Evolutionary conservation across 202 grass and related monocot genomes (phyloP).

Genomic region (Setaria viridis): DNA sequence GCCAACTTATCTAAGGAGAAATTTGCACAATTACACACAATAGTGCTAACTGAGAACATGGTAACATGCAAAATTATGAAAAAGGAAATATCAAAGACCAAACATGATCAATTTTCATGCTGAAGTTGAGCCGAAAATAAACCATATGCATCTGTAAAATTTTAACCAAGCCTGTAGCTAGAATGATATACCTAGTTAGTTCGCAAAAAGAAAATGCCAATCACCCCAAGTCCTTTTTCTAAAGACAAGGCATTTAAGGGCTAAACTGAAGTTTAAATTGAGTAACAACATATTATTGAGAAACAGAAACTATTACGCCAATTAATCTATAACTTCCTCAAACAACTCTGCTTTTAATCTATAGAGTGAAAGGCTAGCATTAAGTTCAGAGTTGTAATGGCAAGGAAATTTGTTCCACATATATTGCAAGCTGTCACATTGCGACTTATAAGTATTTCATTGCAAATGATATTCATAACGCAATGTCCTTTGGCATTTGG

Average conservation of each 20-base stretch:
- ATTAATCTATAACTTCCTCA: neutral
- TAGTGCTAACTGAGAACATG: neutral
- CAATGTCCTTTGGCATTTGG: neutral
- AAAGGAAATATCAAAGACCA: neutral
- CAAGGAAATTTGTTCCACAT: neutral
- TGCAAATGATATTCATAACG: constrained; percentile 12
- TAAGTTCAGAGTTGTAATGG: constrained; percentile 8
- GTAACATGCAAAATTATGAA: constrained; percentile 17
- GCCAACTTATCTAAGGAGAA: neutral
- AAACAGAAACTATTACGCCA: neutral
- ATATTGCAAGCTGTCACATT: neutral
- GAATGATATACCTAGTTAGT: neutral
- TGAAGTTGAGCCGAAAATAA: neutral
- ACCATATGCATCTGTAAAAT: neutral
- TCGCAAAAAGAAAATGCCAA: constrained; percentile 1
- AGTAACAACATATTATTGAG: neutral
- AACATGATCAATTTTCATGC: neutral
- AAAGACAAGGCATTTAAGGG: neutral
- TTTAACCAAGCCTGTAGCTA: neutral
- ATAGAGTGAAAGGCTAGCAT: neutral
- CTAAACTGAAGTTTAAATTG: neutral
- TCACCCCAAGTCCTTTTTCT: neutral
- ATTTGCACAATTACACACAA: neutral
- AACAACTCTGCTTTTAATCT: neutral
- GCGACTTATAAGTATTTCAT: neutral